These are phyloP conservation scores for Penicillium lagena DNA, from an alignment of 495 filamentous ascomycete genomes.

Conservation along the genomic window DNA sequence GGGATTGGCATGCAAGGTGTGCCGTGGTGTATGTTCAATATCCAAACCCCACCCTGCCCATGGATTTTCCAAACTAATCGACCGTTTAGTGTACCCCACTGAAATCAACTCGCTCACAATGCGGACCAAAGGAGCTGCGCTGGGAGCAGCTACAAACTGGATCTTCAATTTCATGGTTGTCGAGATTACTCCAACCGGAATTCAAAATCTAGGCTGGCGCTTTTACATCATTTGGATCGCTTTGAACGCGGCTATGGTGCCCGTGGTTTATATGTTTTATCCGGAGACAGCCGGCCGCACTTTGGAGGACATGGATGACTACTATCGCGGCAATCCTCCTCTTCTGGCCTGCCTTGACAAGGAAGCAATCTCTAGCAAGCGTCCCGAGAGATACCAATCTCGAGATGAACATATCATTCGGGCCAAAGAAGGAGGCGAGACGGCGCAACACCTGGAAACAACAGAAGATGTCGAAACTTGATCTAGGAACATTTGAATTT, in stretches of 20 bases:
- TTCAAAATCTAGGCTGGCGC: conserved; percentile 13
- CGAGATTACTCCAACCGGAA: conserved; percentile 49
- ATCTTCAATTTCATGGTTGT: conserved; percentile 58
- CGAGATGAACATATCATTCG: conserved; percentile 3
- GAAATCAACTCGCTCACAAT: conserved; percentile 55
- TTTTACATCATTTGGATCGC: conserved; percentile 23
- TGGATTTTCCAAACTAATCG: conserved; percentile 27
- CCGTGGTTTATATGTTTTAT: conserved; percentile 48
- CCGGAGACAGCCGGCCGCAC: conserved; percentile 35
- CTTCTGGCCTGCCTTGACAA: conserved; percentile 7
- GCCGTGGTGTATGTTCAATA: conserved; percentile 17
- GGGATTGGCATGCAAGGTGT: conserved; percentile 41
- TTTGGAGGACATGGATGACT: conserved; percentile 23
- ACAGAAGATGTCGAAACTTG: neutral
- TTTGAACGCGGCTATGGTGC: conserved; percentile 13
- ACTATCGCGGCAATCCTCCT: conserved; percentile 6
- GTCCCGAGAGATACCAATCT: neutral
- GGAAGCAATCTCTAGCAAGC: conserved; percentile 4
- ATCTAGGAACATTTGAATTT: neutral
- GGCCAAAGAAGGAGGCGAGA: neutral
- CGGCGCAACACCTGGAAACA: neutral
- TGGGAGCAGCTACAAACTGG: conserved; percentile 51
- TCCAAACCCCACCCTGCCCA: conserved; percentile 21
- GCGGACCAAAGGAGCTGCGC: conserved; percentile 48
- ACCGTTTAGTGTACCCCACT: conserved; percentile 43